Conservation (phyloP, 108 stramenopile genomes). For the Fragilariopsis cylindrus region DNA sequence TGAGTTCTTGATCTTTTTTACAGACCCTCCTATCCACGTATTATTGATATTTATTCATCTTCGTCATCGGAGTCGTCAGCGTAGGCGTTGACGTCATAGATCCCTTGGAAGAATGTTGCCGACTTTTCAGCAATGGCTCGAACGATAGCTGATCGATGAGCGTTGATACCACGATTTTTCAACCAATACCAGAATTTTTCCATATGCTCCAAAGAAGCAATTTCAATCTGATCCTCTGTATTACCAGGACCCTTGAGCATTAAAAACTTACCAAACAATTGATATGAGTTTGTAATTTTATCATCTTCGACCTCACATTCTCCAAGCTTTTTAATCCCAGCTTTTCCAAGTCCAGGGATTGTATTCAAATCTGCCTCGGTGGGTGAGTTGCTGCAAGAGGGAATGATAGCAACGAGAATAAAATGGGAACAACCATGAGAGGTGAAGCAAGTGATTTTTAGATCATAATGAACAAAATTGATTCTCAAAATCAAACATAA, state of each 20-base stretch:
- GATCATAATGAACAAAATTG: slow-evolving; percentile 26
- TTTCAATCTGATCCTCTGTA: slow-evolving; percentile 52
- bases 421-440: neutral
- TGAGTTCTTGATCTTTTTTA: too few species aligned
- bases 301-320: slow-evolving; percentile 59
- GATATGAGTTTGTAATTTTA: slow-evolving; percentile 81
- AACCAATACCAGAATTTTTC: slow-evolving; percentile 95
- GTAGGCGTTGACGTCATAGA: slow-evolving; percentile 84
- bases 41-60: neutral
- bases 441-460: neutral
- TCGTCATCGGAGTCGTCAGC: slow-evolving; percentile 73
- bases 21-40: neutral
- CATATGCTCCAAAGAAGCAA: slow-evolving; percentile 88
- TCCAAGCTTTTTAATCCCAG: slow-evolving; percentile 68
- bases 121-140: slow-evolving; percentile 89
- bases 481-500: too few species aligned
- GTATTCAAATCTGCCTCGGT: slow-evolving; percentile 68
- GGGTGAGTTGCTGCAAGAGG: slow-evolving; percentile 23
- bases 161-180: slow-evolving; percentile 79
- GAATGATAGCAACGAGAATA: neutral
- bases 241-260: slow-evolving; percentile 90
- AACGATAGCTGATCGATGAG: slow-evolving; percentile 93
- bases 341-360: slow-evolving; percentile 91
- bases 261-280: slow-evolving; percentile 88
- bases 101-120: slow-evolving; percentile 75